Evolutionary conservation across 2,329 filamentous ascomycete species (phyloP).

Genomic region (Penicillium sp.): DNA sequence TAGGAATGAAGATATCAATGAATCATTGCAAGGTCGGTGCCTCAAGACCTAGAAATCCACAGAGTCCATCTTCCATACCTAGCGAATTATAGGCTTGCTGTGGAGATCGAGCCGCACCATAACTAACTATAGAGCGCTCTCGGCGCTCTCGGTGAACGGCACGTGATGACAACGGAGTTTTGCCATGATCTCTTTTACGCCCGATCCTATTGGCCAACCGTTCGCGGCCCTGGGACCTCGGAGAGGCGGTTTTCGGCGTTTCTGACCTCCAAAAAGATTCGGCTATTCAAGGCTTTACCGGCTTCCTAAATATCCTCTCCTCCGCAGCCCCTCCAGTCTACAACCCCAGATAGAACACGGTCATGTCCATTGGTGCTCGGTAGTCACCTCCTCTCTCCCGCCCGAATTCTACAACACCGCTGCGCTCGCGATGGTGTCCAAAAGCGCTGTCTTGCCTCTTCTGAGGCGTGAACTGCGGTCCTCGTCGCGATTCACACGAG

Average conservation of each 20-base stretch:
- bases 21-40: too few species aligned
- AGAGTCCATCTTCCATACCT: too few species aligned
- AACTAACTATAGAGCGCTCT: neutral
- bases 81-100: neutral
- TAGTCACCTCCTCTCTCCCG: constrained; percentile 8
- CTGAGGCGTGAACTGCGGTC: constrained; percentile 42
- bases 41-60: too few species aligned
- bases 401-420: constrained; percentile 1
- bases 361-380: constrained; percentile 14
- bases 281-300: constrained; percentile 23
- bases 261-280: constrained; percentile 17
- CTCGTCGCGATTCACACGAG: constrained; percentile 30
- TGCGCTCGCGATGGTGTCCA: constrained; percentile 40
- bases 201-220: constrained; percentile 28
- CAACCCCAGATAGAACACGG: too few species aligned
- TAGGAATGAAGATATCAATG: too few species aligned
- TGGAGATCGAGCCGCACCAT: constrained; percentile 6
- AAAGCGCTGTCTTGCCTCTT: constrained; percentile 41
- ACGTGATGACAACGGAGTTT: too few species aligned
- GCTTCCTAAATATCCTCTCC: neutral
- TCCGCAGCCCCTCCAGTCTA: neutral
- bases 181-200: constrained; percentile 27
- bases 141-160: constrained; percentile 13
- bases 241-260: constrained; percentile 28
- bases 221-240: constrained; percentile 19